Base-by-base conservation (phyloP, 129 eudicot species). In the Sambucus nigra region DNA sequence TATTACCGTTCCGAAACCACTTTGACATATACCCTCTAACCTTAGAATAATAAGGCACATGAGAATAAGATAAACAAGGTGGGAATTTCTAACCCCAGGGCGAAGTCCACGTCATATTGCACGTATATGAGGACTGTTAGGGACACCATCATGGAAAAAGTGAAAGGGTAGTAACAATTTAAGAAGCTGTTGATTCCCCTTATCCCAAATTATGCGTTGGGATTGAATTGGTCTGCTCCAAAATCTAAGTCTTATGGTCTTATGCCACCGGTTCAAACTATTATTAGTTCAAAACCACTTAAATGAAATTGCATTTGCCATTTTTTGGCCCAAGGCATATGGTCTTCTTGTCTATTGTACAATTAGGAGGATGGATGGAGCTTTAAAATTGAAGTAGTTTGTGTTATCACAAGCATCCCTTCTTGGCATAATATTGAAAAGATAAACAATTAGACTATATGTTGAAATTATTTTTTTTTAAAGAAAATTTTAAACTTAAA, bases 121-220 rank as follows among this genome's bases (percentile, higher is more conserved):
- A 76, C 70, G 38, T 76, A 76, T 26, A 76, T 74, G 5, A 76
- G 66, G n/a, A 71, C 12, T 18, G 82, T 76, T 59, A 76, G 19
- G 0, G 82, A 76, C 9, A 76, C 53, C 82, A 76, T 71, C 70
- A 70, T 62, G 2, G 82, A 77, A 2, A 76, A 76, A 1, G 82
- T 76, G 60, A 61, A 66, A 4, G 82, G 71, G 67, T 70, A 76
- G 78, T 76, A 76, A 77, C 82, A 76, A 22, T 76, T 76, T 61
- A 76, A 76, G 70, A 76, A 76, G 57, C 82, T 76, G 25, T 68
- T 72, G 12, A 63, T 76, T 40, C 82, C 82, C 17, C 71, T 40
- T 53, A 59, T 68, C 17, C 78, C 82, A 1, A 77, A 66, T 18
- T 76, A 71, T 0, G 82, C 71, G 25, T 76, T 66, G 2, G 82